phyloP scores from a whole-genome alignment of 2,329 filamentous ascomycete genomes.

The Fusarium sp. region DNA sequence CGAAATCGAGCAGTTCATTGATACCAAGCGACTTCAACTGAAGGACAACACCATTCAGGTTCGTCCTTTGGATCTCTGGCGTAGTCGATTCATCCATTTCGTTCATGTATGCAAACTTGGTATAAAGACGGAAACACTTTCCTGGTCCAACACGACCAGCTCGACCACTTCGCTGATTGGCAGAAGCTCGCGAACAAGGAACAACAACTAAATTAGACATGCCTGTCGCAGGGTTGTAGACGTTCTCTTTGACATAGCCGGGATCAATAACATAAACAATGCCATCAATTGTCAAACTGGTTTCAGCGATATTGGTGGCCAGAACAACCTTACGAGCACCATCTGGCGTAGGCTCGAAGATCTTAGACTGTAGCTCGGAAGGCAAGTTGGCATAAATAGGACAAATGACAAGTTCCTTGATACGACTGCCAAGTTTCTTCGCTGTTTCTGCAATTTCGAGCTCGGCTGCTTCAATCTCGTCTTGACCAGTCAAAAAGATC shows the following conservation, averaged over 20 bases:
- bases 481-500: constrained; percentile 94
- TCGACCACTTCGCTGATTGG: constrained; percentile 91
- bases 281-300: constrained; percentile 92
- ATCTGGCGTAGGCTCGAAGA: constrained; percentile 92
- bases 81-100: constrained; percentile 93
- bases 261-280: constrained; percentile 97
- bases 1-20: constrained; percentile 91
- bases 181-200: constrained; percentile 90
- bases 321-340: constrained; percentile 90
- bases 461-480: constrained; percentile 92
- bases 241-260: constrained; percentile 94
- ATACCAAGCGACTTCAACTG: constrained; percentile 91
- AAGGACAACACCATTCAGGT: constrained; percentile 85
- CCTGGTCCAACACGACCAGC: constrained; percentile 92
- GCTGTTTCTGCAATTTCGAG: constrained; percentile 87
- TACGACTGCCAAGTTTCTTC: constrained; percentile 84
- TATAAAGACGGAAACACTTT: constrained; percentile 94
- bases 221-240: constrained; percentile 89
- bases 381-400: constrained; percentile 96
- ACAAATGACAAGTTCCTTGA: constrained; percentile 88
- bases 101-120: constrained; percentile 93
- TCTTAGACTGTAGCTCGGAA: constrained; percentile 89
- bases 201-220: constrained; percentile 94
- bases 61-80: constrained; percentile 92
- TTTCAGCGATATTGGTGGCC: constrained; percentile 97